Conservation (phyloP, 352 stramenopile species). For the Phytophthora tentaculata region DNA sequence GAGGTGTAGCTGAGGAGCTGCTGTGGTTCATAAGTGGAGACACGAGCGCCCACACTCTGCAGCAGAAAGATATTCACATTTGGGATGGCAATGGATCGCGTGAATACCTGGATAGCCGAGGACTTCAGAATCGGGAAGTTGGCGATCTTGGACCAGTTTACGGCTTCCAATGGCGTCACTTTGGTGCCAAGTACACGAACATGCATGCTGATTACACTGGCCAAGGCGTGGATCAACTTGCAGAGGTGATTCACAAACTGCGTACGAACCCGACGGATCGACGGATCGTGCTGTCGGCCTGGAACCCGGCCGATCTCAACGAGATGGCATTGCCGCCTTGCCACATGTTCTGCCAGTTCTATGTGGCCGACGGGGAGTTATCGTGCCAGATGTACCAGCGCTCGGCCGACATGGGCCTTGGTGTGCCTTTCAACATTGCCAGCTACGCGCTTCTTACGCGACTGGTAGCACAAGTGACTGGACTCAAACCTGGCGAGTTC, state of each 20-base stretch:
- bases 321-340: constrained; percentile 99
- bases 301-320: constrained; percentile 97
- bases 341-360: constrained; percentile 99
- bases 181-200: constrained; percentile 97
- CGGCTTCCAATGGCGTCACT: constrained; percentile 99
- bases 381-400: constrained; percentile 99
- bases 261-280: constrained; percentile 97
- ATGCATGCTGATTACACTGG: constrained; percentile 99
- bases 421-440: constrained; percentile 99
- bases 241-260: constrained; percentile 98
- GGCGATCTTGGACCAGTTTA: constrained; percentile 98
- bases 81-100: constrained; percentile 99
- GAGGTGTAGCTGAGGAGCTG: constrained; percentile 98
- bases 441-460: constrained; percentile 98
- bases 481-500: constrained; percentile 96
- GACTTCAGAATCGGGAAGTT: constrained; percentile 94
- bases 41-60: constrained; percentile 96
- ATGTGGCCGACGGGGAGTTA: constrained; percentile 84
- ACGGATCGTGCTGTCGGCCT: constrained; percentile 98
- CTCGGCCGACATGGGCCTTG: constrained; percentile 99
- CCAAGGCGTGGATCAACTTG: constrained; percentile 98
- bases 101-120: constrained; percentile 94
- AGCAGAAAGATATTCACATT: constrained; percentile 99
- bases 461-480: constrained; percentile 95
- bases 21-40: constrained; percentile 99